Evolutionary conservation across 2,329 filamentous ascomycete genomes (phyloP), one percentile per base, ranked within the genome.

Genomic region (Aspergillus proliferans): DNA sequence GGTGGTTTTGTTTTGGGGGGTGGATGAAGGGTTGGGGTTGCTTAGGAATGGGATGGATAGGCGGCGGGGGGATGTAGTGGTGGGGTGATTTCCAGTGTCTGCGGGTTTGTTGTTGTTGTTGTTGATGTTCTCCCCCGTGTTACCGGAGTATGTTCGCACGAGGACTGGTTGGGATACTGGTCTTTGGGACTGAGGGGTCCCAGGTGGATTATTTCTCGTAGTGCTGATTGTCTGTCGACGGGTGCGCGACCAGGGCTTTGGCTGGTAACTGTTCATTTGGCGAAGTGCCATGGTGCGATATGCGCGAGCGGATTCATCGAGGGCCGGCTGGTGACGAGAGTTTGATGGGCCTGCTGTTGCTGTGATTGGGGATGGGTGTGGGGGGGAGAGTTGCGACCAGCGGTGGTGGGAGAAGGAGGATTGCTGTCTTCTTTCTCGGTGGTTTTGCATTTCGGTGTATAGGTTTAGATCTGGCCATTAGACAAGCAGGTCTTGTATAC

Each of bases 131-230:
- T 61, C 59, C 49, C 66, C 58, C 33, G 64, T 61, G 58, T 66
- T 62, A 42, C 64, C 65, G 40, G 71, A 72, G 55, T 73, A 71
- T 15, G 72, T 63, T 52, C 69, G 63, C 26, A 74, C 69, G 36
- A 75, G 60, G 34, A 75, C 72, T 6, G 72, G 72, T 49, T 72
- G 70, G 26, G 70, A 69, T 41, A 64, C 61, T 44, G 63, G 55
- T 14, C 60, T 64, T 26, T 67, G 61, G 8, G 60, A 59, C 18
- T 15, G 19, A 44, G 55, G 59, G 28, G 52, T 52, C 41, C 51
- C 52, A 48, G 52, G 54, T 44, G 53, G 55, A 28, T 52, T 59
- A n/a, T 38, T 21, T 8, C 38, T 3, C 4, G 19, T 40, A 10
- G 10, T 40, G 18, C 14, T 38, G n/a, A 38, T 18, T 43, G 55